Conservation (phyloP, 176 grass and related monocot genomes). For the Carex pumila region DNA sequence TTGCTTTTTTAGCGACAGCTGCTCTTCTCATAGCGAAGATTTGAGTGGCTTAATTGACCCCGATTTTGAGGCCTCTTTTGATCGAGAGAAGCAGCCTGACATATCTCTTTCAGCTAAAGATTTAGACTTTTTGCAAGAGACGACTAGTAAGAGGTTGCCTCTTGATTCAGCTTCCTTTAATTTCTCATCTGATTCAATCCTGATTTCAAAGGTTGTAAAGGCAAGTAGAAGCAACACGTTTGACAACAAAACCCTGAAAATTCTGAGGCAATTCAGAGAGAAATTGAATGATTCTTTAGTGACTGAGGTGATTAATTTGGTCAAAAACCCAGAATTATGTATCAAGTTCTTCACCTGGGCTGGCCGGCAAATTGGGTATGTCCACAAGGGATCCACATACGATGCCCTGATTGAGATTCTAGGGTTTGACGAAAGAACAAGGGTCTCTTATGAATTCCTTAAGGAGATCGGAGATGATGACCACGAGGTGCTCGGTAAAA, state of each 20-base stretch:
- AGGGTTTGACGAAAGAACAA: slow-evolving; percentile 51
- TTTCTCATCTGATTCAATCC: slow-evolving; percentile 47
- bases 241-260: slow-evolving; percentile 39
- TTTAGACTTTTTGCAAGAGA: slow-evolving; percentile 57
- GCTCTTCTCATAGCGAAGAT: slow-evolving; percentile 21
- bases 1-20: slow-evolving; percentile 16
- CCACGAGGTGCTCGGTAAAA: slow-evolving; percentile 61
- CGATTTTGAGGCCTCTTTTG: slow-evolving; percentile 15
- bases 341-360: slow-evolving; percentile 92
- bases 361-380: slow-evolving; percentile 79
- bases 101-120: slow-evolving; percentile 44
- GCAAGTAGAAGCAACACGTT: slow-evolving; percentile 33
- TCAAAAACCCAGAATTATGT: slow-evolving; percentile 52
- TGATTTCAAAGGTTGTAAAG: slow-evolving; percentile 69
- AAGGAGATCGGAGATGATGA: slow-evolving; percentile 80
- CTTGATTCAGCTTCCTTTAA: neutral
- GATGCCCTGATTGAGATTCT: slow-evolving; percentile 50
- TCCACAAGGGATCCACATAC: slow-evolving; percentile 51
- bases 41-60: slow-evolving; percentile 31
- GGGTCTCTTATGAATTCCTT: slow-evolving; percentile 44
- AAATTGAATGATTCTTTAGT: slow-evolving; percentile 54
- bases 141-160: neutral
- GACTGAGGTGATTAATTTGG: slow-evolving; percentile 43
- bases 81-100: slow-evolving; percentile 21
- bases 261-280: slow-evolving; percentile 57